A percentile compares a stretch with the other conserved stretches of the same genome.
Conservation (phyloP, 1,139 yeast genomes). For the Wickerhamomyces sp. region DNA sequence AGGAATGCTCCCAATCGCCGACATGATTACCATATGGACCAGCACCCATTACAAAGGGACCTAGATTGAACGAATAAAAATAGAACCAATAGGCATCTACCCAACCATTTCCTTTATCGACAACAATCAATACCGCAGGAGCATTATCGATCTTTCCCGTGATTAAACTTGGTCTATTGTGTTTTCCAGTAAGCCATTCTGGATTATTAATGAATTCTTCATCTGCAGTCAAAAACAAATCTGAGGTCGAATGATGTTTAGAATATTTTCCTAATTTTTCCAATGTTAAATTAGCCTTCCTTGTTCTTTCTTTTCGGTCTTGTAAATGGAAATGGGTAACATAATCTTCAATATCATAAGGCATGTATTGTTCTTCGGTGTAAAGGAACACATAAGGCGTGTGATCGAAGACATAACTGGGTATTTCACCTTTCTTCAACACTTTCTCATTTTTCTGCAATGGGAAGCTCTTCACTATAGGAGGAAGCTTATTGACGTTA, state of each 20-base stretch:
- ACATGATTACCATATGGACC: slow-evolving; percentile 97
- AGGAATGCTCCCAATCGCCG: slow-evolving; percentile 97
- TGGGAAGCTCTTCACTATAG: slow-evolving; percentile 22
- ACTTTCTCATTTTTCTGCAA: slow-evolving; percentile 21
- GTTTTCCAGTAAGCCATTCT: slow-evolving; percentile 76
- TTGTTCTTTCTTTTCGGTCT: slow-evolving; percentile 43
- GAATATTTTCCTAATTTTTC: slow-evolving; percentile 20
- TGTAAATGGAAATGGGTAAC: slow-evolving; percentile 57
- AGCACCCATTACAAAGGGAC: slow-evolving; percentile 95
- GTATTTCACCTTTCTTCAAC: slow-evolving; percentile 54
- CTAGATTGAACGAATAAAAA: slow-evolving; percentile 88
- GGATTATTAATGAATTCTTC: slow-evolving; percentile 74
- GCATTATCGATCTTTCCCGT: slow-evolving; percentile 71
- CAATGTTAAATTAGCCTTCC: slow-evolving; percentile 19
- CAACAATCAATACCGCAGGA: slow-evolving; percentile 77
- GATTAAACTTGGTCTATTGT: slow-evolving; percentile 62
- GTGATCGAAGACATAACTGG: slow-evolving; percentile 65
- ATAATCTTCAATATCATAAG: slow-evolving; percentile 71
- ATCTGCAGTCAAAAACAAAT: slow-evolving; percentile 55
- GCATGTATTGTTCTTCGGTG: slow-evolving; percentile 83
- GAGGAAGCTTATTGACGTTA: slow-evolving; percentile 16
- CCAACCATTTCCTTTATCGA: slow-evolving; percentile 90
- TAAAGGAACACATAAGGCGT: slow-evolving; percentile 83
- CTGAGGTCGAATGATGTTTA: slow-evolving; percentile 16
- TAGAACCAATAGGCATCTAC: slow-evolving; percentile 93